Conservation (phyloP, 768 basidiomycete species). For the Amanita polypyramis region DNA sequence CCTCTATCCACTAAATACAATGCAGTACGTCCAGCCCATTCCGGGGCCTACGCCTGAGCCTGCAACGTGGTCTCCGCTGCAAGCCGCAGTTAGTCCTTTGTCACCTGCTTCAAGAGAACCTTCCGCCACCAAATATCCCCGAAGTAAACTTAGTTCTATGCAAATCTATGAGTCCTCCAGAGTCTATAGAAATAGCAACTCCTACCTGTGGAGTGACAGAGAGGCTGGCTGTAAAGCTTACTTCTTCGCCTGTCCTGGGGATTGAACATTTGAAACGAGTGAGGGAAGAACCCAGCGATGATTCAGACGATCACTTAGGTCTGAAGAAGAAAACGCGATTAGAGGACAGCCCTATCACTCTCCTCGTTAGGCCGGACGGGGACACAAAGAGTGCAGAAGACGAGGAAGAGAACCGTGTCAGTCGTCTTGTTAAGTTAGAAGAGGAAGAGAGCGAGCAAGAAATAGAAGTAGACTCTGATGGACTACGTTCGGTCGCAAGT, state of each 20-base stretch:
- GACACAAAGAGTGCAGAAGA: too few relatives aligned
- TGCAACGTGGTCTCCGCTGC: neutral
- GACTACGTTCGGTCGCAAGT: conserved; percentile 27
- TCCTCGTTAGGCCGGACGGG: too few relatives aligned
- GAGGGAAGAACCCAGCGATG: neutral
- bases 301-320: neutral
- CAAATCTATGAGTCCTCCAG: conserved; percentile 4
- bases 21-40: neutral
- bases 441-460: conserved; percentile 24
- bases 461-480: conserved; percentile 30
- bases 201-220: conserved; percentile 2
- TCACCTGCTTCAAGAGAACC: neutral
- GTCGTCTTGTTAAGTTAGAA: conserved; percentile 5
- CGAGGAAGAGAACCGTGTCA: conserved; percentile 3
- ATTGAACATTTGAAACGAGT: conserved; percentile 8
- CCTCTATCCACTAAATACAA: neutral
- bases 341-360: neutral
- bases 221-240: neutral
- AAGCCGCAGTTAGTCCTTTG: neutral
- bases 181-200: conserved; percentile 7
- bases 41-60: neutral
- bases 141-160: neutral
- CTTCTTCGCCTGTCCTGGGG: conserved; percentile 6
- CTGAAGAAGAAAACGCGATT: conserved; percentile 3
- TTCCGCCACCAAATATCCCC: neutral